phyloP scores from a whole-genome alignment of 140 eudicot species.

The Oenanthe javanica region DNA sequence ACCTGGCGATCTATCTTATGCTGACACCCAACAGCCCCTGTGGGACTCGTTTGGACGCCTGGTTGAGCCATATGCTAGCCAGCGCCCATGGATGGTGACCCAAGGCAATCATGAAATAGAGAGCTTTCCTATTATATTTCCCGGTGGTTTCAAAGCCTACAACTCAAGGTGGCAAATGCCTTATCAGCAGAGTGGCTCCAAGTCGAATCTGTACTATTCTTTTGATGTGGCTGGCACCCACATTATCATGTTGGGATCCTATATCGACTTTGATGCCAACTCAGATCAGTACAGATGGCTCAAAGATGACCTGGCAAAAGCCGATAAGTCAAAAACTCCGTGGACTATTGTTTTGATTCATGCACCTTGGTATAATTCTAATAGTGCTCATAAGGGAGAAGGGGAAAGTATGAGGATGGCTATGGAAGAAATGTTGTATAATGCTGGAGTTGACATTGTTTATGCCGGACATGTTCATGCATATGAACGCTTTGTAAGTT shows the following conservation, averaged over 20 bases:
- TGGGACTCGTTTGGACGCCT: constrained; percentile 89
- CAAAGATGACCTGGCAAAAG: constrained; percentile 41
- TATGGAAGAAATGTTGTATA: constrained; percentile 60
- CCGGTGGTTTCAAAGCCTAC: constrained; percentile 58
- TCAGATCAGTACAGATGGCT: constrained; percentile 79
- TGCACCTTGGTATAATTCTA: constrained; percentile 84
- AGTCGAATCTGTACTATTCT: constrained; percentile 65
- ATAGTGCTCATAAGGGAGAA: constrained; percentile 74
- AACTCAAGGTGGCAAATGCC: constrained; percentile 87
- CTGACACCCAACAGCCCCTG: constrained; percentile 72
- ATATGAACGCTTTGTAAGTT: constrained; percentile 82
- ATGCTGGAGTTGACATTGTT: constrained; percentile 49
- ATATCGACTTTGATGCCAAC: constrained; percentile 35
- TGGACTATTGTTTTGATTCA: constrained; percentile 65
- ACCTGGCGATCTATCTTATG: constrained; percentile 87
- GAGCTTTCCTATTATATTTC: constrained; percentile 42
- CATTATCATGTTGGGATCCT: constrained; percentile 69
- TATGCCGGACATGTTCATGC: constrained; percentile 92
- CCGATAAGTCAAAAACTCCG: constrained; percentile 52
- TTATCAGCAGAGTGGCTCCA: constrained; percentile 50
- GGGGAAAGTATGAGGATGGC: constrained; percentile 81
- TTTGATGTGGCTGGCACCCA: constrained; percentile 67
- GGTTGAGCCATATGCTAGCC: constrained; percentile 78
- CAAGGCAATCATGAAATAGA: constrained; percentile 83
- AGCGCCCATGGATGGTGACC: constrained; percentile 89